A percentile compares a stretch with the other conserved stretches of the same genome.
These are phyloP conservation scores for Seiridium cupressi DNA, from an alignment of 2,329 filamentous ascomycete species.

Conservation along the genomic window DNA sequence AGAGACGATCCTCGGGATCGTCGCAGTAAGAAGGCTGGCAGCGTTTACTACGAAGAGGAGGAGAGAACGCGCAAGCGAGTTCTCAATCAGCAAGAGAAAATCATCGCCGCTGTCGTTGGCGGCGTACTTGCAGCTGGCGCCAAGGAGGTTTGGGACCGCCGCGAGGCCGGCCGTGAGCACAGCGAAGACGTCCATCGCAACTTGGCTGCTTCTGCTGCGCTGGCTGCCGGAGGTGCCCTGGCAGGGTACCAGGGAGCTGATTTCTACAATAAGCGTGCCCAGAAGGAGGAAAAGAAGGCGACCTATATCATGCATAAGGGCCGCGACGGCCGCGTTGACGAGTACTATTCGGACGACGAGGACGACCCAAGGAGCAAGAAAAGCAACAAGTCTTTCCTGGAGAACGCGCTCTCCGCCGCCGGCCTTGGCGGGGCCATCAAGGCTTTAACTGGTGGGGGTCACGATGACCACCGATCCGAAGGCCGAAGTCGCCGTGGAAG, in stretches of 20 bases:
- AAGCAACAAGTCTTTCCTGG: constrained; percentile 63
- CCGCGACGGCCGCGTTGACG: constrained; percentile 48
- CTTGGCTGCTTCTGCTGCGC: constrained; percentile 55
- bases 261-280: constrained; percentile 58
- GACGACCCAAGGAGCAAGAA: constrained; percentile 54
- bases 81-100: constrained; percentile 63
- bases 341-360: constrained; percentile 59
- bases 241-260: constrained; percentile 64
- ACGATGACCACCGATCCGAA: constrained; percentile 34
- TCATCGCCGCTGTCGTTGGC: constrained; percentile 63
- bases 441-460: constrained; percentile 49
- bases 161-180: constrained; percentile 52
- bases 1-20: constrained; percentile 40
- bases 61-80: constrained; percentile 47
- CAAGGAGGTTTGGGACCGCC: constrained; percentile 65
- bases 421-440: constrained; percentile 62
- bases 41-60: constrained; percentile 58
- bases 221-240: constrained; percentile 63
- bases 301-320: constrained; percentile 52
- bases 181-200: constrained; percentile 51
- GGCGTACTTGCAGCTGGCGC: constrained; percentile 63
- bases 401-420: constrained; percentile 60
- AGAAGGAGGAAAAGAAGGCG: constrained; percentile 53
- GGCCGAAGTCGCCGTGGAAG: constrained; percentile 31
- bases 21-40: constrained; percentile 48